A percentile compares a stretch with the other conserved stretches of the same genome.
Conservation (phyloP, 1,139 yeast species). For the Scheffersomyces parashehatae region DNA sequence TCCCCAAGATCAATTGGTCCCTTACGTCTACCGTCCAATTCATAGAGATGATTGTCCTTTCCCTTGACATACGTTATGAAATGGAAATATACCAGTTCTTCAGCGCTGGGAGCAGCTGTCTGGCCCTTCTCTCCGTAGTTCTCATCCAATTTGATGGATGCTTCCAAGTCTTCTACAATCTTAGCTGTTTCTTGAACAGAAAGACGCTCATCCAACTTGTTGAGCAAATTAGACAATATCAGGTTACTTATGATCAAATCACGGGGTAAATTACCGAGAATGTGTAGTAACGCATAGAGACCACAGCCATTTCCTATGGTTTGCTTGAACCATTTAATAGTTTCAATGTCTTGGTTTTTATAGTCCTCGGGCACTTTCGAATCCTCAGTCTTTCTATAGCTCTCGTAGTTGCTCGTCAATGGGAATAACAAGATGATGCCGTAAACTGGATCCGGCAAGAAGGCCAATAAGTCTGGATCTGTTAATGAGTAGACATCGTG, state of each 20-base stretch:
- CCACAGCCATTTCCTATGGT: constrained; percentile 93
- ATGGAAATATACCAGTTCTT: constrained; percentile 66
- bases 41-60: constrained; percentile 62
- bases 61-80: constrained; percentile 74
- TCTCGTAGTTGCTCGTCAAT: constrained; percentile 61
- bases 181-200: constrained; percentile 40
- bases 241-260: constrained; percentile 42
- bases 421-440: constrained; percentile 84
- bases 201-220: constrained; percentile 6
- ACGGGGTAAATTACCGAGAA: constrained; percentile 61
- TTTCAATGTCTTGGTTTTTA: constrained; percentile 15
- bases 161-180: constrained; percentile 57
- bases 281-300: constrained; percentile 80
- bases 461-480: constrained; percentile 73
- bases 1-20: constrained; percentile 74
- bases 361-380: constrained; percentile 9
- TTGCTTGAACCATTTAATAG: constrained; percentile 73
- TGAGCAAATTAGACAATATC: constrained; percentile 26
- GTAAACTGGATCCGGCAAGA: constrained; percentile 78
- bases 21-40: constrained; percentile 83
- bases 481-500: constrained; percentile 83
- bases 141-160: constrained; percentile 47
- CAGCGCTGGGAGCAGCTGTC: constrained; percentile 77
- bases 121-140: constrained; percentile 69
- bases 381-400: constrained; percentile 42